Evolutionary conservation across 2,329 filamentous ascomycete species (phyloP), one percentile per base, ranked within the genome.

Genomic region (Ascochyta rabiei): DNA sequence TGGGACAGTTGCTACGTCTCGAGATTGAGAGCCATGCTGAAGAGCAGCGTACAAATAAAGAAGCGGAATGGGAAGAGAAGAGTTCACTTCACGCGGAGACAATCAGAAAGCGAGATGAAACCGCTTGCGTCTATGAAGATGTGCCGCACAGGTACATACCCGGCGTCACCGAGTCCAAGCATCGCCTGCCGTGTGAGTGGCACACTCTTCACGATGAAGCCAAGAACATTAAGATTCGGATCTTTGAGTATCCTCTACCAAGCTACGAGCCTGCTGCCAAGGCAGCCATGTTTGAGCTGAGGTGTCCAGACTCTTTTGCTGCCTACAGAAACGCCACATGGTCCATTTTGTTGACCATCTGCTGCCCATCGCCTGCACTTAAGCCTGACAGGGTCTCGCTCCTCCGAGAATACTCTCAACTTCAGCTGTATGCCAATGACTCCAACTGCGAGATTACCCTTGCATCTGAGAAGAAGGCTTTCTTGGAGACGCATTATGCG

Each of bases 281-380:
- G 28, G 75, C 74, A 0, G 69, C 82, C 0, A 57, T 86, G 0
- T 84, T 86, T 45, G 84, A 87, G 56, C 67, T 86, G 1, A 56
- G 48, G 0, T 73, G 76, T 19, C 84, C 84, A 0, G 28, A 60
- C 3, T 70, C 71, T 4, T 78, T 85, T 19, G 70, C 71, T 2
- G 67, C 70, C 0, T 88, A 86, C 64, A 76, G 85, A 12, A 77
- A 84, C 49, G 71, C 76, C 4, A 84, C 81, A 0, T 86, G 81
- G 81, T 63, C 59, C 3, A 76, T 86, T 3, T 19, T 83, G 0
- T 64, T 68, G 2, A 60, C 48, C 3, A 58, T 83, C 10, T 77
- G 62, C n/a, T 60, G 53, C 13, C 45, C 56, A 1, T 21, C 42
- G 26, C 34, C 35, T 1, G 43, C 48, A 5, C 19, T 1, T 8